Conservation (phyloP, 2,329 filamentous ascomycete genomes). For the Hymenoscyphus fructigenus region DNA sequence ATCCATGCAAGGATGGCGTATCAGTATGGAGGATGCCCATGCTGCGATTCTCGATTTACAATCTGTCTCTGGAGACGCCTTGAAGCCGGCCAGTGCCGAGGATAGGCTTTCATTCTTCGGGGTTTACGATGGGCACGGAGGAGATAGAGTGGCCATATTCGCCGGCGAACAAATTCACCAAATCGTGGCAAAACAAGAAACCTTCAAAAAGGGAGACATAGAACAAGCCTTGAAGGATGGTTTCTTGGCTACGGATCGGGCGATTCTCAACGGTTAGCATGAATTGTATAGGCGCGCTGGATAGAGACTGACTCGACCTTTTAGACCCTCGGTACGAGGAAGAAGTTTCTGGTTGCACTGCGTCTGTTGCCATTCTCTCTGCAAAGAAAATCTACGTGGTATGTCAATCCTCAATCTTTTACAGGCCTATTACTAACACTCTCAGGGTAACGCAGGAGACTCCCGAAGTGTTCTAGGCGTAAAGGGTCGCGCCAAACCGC, state of each 20-base stretch:
- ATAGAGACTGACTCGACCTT: constrained; percentile 30
- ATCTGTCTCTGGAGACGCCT: constrained; percentile 51
- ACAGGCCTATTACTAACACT: constrained; percentile 29
- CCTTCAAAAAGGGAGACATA: constrained; percentile 87
- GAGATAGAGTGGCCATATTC: constrained; percentile 93
- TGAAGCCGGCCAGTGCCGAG: constrained; percentile 58
- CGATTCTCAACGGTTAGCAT: constrained; percentile 83
- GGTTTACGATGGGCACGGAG: constrained; percentile 96
- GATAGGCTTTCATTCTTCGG: constrained; percentile 91
- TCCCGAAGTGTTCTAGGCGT: constrained; percentile 93
- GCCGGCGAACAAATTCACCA: constrained; percentile 90
- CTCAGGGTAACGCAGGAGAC: constrained; percentile 92
- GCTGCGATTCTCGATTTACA: constrained; percentile 86
- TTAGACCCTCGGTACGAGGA: constrained; percentile 97
- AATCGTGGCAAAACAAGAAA: constrained; percentile 92
- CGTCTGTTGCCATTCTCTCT: constrained; percentile 85
- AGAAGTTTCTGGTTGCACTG: constrained; percentile 96
- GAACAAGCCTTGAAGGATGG: constrained; percentile 96
- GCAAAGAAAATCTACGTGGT: constrained; percentile 94
- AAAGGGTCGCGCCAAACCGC: constrained; percentile 93
- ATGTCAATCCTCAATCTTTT: constrained; percentile 46
- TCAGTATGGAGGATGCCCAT: constrained; percentile 99
- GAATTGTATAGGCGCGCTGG: not conserved
- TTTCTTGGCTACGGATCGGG: constrained; percentile 92
- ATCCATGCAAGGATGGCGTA: constrained; percentile 99